A percentile compares a stretch with the other conserved stretches of the same genome.
Conservation (phyloP, 148 eudicot species). For the Rheum nobile region DNA sequence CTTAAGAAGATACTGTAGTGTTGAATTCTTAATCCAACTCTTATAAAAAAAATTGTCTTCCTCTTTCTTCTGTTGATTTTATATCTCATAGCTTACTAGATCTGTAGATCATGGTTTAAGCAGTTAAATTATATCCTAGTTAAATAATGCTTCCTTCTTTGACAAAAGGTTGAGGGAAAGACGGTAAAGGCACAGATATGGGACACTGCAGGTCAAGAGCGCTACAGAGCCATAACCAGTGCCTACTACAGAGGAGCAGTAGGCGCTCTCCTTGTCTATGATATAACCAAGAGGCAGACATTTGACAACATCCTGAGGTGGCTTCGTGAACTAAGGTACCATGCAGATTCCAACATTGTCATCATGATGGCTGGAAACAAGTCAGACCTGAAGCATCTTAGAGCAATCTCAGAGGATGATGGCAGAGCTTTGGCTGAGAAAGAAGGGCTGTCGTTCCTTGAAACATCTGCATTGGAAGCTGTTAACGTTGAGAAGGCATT, state of each 20-base stretch:
- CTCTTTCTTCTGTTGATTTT: neutral
- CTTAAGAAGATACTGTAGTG: neutral
- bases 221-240: conserved; percentile 9
- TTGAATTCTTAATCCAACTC: neutral
- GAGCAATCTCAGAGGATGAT: conserved; percentile 7
- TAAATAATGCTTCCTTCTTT: neutral
- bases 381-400: conserved; percentile 8
- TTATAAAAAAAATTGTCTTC: neutral
- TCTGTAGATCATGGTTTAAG: neutral
- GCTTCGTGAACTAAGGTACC: conserved; percentile 8
- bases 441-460: conserved; percentile 4
- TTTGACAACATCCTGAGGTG: conserved; percentile 2
- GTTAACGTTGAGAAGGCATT: conserved; percentile 6
- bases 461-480: conserved; percentile 8
- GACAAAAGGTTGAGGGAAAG: conserved; percentile 8
- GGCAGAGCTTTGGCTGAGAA: conserved; percentile 4
- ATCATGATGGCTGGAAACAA: conserved; percentile 12
- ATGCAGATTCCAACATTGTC: conserved; percentile 10
- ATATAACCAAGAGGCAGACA: conserved; percentile 7
- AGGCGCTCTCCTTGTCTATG: conserved; percentile 8
- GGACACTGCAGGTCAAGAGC: conserved; percentile 11
- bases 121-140: neutral
- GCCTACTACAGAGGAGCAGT: conserved; percentile 9
- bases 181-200: conserved; percentile 9
- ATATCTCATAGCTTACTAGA: neutral